Percentiles rank a stretch among this genome's conserved stretches.
These are phyloP conservation scores for Debaryomyces maramus DNA, from an alignment of 805 yeast species.

Conservation along the genomic window DNA sequence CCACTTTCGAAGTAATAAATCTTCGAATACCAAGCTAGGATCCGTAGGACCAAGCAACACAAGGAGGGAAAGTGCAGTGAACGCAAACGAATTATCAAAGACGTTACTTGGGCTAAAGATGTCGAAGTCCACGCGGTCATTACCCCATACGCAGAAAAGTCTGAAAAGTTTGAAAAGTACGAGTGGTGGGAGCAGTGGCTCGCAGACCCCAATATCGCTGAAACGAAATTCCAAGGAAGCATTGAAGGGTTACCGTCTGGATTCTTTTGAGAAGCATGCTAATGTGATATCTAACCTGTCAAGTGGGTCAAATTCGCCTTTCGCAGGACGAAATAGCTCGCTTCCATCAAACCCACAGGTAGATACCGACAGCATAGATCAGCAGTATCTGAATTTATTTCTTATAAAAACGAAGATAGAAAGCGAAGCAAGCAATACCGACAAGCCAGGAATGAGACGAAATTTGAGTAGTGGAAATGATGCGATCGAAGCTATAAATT, in stretches of 20 bases:
- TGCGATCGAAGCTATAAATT: constrained; percentile 5
- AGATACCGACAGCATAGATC: not conserved
- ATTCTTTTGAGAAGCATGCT: too few relatives aligned
- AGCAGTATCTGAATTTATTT: not conserved
- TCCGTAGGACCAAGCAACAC: not conserved
- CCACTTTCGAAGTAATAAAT: not conserved
- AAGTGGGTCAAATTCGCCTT: not conserved
- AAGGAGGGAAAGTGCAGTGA: not conserved
- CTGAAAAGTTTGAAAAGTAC: not conserved
- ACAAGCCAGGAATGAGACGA: not conserved
- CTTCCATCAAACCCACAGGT: not conserved
- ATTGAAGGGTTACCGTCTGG: too few relatives aligned
- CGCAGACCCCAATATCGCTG: not conserved
- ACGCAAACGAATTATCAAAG: constrained; percentile 7
- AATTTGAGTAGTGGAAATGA: not conserved
- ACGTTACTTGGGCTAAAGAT: not conserved
- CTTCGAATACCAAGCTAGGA: constrained; percentile 1
- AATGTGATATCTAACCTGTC: not conserved
- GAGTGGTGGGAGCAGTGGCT: too few relatives aligned
- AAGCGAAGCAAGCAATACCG: too few relatives aligned
- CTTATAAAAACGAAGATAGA: not conserved
- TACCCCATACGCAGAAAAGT: not conserved
- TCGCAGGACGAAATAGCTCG: not conserved
- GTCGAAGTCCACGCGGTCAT: not conserved
- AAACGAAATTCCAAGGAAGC: not conserved